phyloP scores from a whole-genome alignment of 2,329 filamentous ascomycete species.

The Beauveria asiatica region DNA sequence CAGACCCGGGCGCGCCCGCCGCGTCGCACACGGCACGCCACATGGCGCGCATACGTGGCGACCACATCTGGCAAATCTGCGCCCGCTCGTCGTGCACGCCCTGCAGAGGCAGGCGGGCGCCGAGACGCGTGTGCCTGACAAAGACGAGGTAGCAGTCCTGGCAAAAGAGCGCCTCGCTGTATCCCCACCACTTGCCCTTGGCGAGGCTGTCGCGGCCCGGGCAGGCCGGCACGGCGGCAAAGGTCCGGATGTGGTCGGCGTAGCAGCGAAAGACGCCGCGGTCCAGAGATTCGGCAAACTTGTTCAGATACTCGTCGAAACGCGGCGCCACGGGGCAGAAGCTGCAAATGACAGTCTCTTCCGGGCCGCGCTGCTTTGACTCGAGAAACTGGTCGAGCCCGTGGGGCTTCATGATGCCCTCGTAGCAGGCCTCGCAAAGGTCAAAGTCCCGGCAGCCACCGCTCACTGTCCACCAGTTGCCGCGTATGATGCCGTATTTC shows the following conservation, averaged over 20 bases:
- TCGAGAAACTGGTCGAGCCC: conserved; percentile 23
- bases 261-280: conserved; percentile 24
- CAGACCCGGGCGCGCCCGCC: conserved; percentile 19
- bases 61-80: conserved; percentile 29
- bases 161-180: conserved; percentile 25
- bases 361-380: conserved; percentile 12
- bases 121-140: conserved; percentile 21
- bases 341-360: conserved; percentile 21
- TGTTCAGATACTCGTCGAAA: conserved; percentile 18
- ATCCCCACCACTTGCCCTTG: conserved; percentile 27
- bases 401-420: conserved; percentile 21
- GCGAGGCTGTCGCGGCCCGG: conserved; percentile 19
- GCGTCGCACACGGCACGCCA: conserved; percentile 23
- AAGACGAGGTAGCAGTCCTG: conserved; percentile 26
- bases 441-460: conserved; percentile 17
- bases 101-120: conserved; percentile 19
- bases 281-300: conserved; percentile 23
- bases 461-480: conserved; percentile 26
- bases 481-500: conserved; percentile 19
- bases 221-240: conserved; percentile 21
- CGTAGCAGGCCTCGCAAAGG: conserved; percentile 27
- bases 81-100: conserved; percentile 17
- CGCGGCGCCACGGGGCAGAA: conserved; percentile 21
- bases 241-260: conserved; percentile 21
- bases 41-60: conserved; percentile 29